Base-by-base conservation (phyloP, 2,329 filamentous ascomycete species). In the Talaromyces sp. region DNA sequence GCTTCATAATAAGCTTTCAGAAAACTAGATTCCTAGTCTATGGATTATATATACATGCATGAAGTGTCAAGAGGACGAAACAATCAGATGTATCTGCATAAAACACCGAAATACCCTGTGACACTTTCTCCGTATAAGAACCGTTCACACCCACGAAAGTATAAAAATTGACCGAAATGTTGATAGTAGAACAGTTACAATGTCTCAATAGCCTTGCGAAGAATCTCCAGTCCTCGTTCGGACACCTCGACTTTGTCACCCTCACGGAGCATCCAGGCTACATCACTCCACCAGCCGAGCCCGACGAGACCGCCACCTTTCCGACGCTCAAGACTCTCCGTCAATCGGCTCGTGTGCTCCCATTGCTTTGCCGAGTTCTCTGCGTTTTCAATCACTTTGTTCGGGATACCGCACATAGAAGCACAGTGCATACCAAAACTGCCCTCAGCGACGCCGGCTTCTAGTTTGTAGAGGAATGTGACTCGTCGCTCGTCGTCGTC, bases 381-480 rank as follows among this genome's bases (percentile, higher is more conserved):
- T 0, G 95, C 95, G 23, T 89, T 81, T 72, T 93, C 88, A 65
- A 99, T 92, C 16, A 99, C 87, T 61, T 88, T 88, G 50, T 82
- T 81, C 0, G 92, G 86, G 66, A 99, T 98, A 0, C 95, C 95
- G 70, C 95, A 99, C 95, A 99, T 99, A 64, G 92, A 89, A 0
- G 95, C 95, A 73, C 95, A 99, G 76, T 99, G 95, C 95, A 99
- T 99, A 70, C 95, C 95, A 72, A 98, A 99, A 71, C 91, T 96
- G 16, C 95, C 95, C 76, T 98, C 93, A 0, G 95, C 95, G 9
- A 98, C 92, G 1, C 95, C 95, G 14, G 91, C 86, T 76, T 98
- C 95, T 0, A 99, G 84, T 71, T 91, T 93, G 80, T 99, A 99
- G 61, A 99, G 75, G 79, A 99, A 99, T 0, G 93, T 97, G n/a